Evolutionary conservation across 768 basidiomycete genomes (phyloP).

Genomic region (Thelephora ganbajun): DNA sequence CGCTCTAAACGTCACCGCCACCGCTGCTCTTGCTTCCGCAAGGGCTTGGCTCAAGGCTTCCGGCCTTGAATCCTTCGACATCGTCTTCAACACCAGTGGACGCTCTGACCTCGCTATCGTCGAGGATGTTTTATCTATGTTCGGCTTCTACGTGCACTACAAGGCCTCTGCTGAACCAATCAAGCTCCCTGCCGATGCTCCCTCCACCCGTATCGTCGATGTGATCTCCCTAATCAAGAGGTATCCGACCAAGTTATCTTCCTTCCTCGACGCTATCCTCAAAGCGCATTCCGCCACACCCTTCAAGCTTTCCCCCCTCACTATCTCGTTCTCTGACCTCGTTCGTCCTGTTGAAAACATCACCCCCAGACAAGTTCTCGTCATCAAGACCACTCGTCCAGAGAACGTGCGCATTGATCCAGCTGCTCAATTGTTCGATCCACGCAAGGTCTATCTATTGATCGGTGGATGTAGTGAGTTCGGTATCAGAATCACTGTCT

Average conservation of each 20-base stretch:
- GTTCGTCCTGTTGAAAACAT: conserved; percentile 2
- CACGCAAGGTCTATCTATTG: conserved; percentile 14
- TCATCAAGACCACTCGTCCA: conserved; percentile 9
- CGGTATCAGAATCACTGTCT: conserved; percentile 17
- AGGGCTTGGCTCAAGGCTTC: conserved; percentile 1
- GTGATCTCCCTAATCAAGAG: conserved; percentile 11
- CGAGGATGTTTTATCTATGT: conserved; percentile 11
- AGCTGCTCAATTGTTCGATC: conserved; percentile 16
- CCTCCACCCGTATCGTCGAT: conserved; percentile 12
- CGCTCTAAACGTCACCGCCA: neutral
- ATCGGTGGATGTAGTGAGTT: conserved; percentile 14
- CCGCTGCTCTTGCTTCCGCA: neutral
- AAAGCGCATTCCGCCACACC: conserved; percentile 9
- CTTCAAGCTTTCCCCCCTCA: conserved; percentile 1
- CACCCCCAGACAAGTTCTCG: conserved; percentile 3
- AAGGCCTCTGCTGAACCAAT: conserved; percentile 5
- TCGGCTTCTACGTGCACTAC: conserved; percentile 16
- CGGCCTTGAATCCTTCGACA: conserved; percentile 2
- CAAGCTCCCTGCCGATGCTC: conserved; percentile 10
- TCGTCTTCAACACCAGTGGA: conserved; percentile 14
- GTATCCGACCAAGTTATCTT: conserved; percentile 11
- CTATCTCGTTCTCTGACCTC: conserved; percentile 7
- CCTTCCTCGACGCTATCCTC: conserved; percentile 10
- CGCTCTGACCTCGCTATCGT: conserved; percentile 9
- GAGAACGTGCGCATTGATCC: conserved; percentile 12